These are phyloP conservation scores for Penicillium crystallinum DNA, from an alignment of 495 filamentous ascomycete species.

Conservation along the genomic window DNA sequence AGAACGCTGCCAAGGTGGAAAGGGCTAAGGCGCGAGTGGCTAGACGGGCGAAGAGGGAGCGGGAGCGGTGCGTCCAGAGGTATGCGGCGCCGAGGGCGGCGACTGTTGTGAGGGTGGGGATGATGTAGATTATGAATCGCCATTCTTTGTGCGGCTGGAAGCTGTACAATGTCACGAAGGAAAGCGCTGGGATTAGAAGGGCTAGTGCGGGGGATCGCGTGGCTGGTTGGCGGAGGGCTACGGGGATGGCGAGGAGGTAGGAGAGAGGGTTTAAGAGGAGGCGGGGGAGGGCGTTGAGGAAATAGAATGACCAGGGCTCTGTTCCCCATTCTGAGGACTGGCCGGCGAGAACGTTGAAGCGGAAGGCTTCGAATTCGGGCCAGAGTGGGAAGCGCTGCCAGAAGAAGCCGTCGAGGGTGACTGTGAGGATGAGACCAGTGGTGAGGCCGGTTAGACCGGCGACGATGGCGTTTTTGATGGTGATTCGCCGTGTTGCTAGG, in stretches of 20 bases:
- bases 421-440: constrained; percentile 54
- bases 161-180: constrained; percentile 77
- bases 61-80: constrained; percentile 63
- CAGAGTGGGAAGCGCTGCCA: constrained; percentile 78
- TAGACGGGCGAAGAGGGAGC: constrained; percentile 36
- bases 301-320: constrained; percentile 79
- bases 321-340: constrained; percentile 83
- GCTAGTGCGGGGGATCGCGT: constrained; percentile 42
- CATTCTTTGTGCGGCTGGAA: constrained; percentile 91
- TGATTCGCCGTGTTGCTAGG: constrained; percentile 50
- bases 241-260: constrained; percentile 57
- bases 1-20: constrained; percentile 56
- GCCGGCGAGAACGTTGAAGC: constrained; percentile 73
- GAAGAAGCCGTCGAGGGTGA: constrained; percentile 68
- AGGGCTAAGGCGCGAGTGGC: constrained; percentile 53
- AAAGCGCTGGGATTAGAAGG: constrained; percentile 59
- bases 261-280: constrained; percentile 75
- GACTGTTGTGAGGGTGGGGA: constrained; percentile 74
- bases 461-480: constrained; percentile 54
- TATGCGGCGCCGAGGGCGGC: constrained; percentile 69
- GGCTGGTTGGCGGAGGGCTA: constrained; percentile 52
- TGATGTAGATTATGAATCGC: constrained; percentile 87
- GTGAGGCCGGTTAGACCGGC: constrained; percentile 64
- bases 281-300: constrained; percentile 73
- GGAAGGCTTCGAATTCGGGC: constrained; percentile 87